phyloP scores from a whole-genome alignment of 2,329 filamentous ascomycete species.

The Penicillium sp. region DNA sequence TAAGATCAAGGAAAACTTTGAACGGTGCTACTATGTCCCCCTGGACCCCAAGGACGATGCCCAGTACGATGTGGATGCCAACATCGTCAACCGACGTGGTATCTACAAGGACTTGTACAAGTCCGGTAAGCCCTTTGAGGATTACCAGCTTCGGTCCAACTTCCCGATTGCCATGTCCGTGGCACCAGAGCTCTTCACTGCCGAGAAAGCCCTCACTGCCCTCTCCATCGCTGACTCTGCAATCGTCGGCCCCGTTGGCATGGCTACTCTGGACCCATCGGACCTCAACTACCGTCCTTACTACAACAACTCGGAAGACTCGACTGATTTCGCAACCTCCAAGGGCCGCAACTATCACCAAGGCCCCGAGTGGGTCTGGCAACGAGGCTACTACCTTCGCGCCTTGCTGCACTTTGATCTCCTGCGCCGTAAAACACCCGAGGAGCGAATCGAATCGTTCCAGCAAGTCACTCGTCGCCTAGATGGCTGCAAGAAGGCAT shows the following conservation, averaged over 20 bases:
- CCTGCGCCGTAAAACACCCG: constrained; percentile 61
- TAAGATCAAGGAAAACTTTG: constrained; percentile 80
- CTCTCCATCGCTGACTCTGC: constrained; percentile 75
- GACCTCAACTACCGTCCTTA: constrained; percentile 93
- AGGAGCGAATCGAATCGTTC: constrained; percentile 80
- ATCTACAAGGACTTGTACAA: constrained; percentile 98
- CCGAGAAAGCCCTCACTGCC: constrained; percentile 72
- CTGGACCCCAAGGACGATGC: constrained; percentile 65
- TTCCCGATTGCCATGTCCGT: constrained; percentile 95
- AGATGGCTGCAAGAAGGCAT: constrained; percentile 78
- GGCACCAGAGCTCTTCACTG: constrained; percentile 81
- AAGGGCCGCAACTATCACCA: constrained; percentile 98
- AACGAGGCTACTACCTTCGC: constrained; percentile 89
- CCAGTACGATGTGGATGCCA: constrained; percentile 75
- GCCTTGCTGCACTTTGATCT: constrained; percentile 90
- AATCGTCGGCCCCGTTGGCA: constrained; percentile 83
- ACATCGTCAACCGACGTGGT: constrained; percentile 80
- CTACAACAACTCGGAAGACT: constrained; percentile 94
- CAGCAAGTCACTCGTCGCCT: constrained; percentile 88
- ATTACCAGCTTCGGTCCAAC: constrained; percentile 94
- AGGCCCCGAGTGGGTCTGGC: constrained; percentile 98
- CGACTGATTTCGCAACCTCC: constrained; percentile 81
- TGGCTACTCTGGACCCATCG: constrained; percentile 89
- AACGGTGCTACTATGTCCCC: constrained; percentile 88
- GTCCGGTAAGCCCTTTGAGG: constrained; percentile 92